Evolutionary conservation across 2,329 filamentous ascomycete genomes (phyloP).

Genomic region (Colletotrichum simmondsii): DNA sequence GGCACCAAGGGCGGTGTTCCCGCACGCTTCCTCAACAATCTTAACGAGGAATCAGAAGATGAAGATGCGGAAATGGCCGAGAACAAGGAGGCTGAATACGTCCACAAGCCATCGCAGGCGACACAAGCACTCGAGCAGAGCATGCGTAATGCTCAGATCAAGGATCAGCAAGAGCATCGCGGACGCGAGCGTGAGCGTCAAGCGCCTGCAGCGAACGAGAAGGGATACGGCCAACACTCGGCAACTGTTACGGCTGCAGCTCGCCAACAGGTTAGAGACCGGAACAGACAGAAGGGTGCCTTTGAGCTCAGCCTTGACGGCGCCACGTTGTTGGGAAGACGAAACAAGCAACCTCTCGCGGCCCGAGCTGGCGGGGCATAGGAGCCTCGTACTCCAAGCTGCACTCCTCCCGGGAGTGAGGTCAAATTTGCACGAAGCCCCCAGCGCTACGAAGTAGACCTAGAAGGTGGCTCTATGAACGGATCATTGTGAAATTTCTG

Average conservation of each 20-base stretch:
- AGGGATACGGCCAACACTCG: slow-evolving; percentile 90
- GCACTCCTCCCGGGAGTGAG: slow-evolving; percentile 3
- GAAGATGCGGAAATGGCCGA: slow-evolving; percentile 73
- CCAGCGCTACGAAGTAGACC: not conserved
- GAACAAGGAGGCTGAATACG: slow-evolving; percentile 61
- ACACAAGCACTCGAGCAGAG: slow-evolving; percentile 85
- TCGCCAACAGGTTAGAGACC: slow-evolving; percentile 78
- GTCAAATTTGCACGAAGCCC: not conserved
- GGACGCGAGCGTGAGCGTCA: slow-evolving; percentile 61
- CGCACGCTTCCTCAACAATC: slow-evolving; percentile 62
- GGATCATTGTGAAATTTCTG: slow-evolving; percentile 15
- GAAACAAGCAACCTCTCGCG: slow-evolving; percentile 63
- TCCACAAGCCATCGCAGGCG: slow-evolving; percentile 54
- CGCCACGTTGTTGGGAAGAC: slow-evolving; percentile 85
- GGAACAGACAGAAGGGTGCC: slow-evolving; percentile 77
- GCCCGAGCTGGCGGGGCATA: slow-evolving; percentile 50
- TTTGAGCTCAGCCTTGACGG: slow-evolving; percentile 95
- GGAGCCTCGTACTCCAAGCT: slow-evolving; percentile 21
- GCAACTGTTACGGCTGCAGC: slow-evolving; percentile 86
- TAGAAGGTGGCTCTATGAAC: slow-evolving; percentile 16
- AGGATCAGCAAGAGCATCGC: slow-evolving; percentile 64
- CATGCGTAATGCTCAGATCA: slow-evolving; percentile 84
- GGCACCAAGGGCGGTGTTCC: slow-evolving; percentile 75
- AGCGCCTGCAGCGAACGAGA: slow-evolving; percentile 52
- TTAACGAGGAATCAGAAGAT: slow-evolving; percentile 77